phyloP scores from a whole-genome alignment of 495 filamentous ascomycete genomes.

The Trichoderma parareesei region DNA sequence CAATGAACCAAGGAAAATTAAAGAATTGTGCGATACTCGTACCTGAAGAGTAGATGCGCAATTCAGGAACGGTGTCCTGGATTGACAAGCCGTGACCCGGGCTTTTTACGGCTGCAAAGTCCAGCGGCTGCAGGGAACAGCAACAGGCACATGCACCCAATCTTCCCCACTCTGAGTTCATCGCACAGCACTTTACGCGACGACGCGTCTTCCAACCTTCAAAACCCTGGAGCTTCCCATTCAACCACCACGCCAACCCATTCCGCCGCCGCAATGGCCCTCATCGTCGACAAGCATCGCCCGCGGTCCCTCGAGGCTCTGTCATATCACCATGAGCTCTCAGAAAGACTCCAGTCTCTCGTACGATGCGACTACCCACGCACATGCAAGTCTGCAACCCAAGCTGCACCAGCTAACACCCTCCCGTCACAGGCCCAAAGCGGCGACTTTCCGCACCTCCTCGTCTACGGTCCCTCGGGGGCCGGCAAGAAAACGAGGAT shows the following conservation, averaged over 20 bases:
- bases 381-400: not conserved
- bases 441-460: slow-evolving; percentile 93
- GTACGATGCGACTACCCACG: slow-evolving; percentile 40
- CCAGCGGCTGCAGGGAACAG: not conserved
- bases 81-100: too few species aligned
- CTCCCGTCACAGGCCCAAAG: slow-evolving; percentile 64
- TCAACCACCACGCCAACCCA: not conserved
- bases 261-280: slow-evolving; percentile 33
- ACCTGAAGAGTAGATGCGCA: too few species aligned
- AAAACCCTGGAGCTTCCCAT: not conserved
- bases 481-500: slow-evolving; percentile 97
- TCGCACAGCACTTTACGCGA: slow-evolving; percentile 12
- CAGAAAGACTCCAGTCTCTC: slow-evolving; percentile 75
- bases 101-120: too few species aligned
- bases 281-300: slow-evolving; percentile 91
- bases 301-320: slow-evolving; percentile 82
- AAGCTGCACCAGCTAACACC: slow-evolving; percentile 16
- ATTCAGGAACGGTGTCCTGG: too few species aligned
- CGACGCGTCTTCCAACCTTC: slow-evolving; percentile 18
- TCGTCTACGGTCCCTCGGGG: slow-evolving; percentile 92
- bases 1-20: too few species aligned
- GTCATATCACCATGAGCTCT: slow-evolving; percentile 83
- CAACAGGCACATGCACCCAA: not conserved
- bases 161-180: not conserved
- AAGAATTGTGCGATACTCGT: too few species aligned